Percentiles rank a stretch among this genome's conserved stretches.
Conservation (phyloP, 106 monocot species). For the Acorus gramineus region DNA sequence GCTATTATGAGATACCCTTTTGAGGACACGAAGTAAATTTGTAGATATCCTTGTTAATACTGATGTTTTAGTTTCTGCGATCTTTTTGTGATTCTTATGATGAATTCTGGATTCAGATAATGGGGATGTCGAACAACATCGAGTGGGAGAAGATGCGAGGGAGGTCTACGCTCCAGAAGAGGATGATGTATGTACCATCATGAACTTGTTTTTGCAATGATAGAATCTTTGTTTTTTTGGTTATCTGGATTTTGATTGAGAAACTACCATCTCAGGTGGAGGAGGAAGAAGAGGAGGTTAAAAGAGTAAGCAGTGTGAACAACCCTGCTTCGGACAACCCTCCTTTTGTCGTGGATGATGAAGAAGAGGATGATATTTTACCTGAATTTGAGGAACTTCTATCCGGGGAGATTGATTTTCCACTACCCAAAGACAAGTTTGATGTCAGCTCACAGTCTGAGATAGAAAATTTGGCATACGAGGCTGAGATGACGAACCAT, state of each 20-base stretch:
- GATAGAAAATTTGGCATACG: conserved; percentile 15
- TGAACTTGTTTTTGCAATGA: not conserved
- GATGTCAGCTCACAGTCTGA: conserved; percentile 28
- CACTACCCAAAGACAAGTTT: conserved; percentile 34
- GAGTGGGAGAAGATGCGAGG: conserved; percentile 20
- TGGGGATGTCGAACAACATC: conserved; percentile 14
- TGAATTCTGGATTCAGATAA: conserved; percentile 28
- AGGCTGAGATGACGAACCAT: conserved; percentile 45
- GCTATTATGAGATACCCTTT: too few species aligned
- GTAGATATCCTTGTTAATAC: too few species aligned
- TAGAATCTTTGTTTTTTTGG: not conserved
- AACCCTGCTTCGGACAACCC: conserved; percentile 13
- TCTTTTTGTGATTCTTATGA: not conserved
- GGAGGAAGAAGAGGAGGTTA: conserved; percentile 76
- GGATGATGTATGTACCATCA: conserved; percentile 15
- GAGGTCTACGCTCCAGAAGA: conserved; percentile 14
- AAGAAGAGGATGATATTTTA: conserved; percentile 47
- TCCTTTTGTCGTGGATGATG: conserved; percentile 2
- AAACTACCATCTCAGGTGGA: conserved; percentile 10
- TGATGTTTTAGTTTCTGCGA: not conserved
- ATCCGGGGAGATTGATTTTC: conserved; percentile 63
- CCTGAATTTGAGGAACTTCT: conserved; percentile 71
- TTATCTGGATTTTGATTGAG: not conserved
- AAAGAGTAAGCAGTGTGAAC: conserved; percentile 51
- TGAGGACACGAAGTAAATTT: too few species aligned